Conservation (phyloP, 257 asterid genomes). For the Rubia yunnanensis region DNA sequence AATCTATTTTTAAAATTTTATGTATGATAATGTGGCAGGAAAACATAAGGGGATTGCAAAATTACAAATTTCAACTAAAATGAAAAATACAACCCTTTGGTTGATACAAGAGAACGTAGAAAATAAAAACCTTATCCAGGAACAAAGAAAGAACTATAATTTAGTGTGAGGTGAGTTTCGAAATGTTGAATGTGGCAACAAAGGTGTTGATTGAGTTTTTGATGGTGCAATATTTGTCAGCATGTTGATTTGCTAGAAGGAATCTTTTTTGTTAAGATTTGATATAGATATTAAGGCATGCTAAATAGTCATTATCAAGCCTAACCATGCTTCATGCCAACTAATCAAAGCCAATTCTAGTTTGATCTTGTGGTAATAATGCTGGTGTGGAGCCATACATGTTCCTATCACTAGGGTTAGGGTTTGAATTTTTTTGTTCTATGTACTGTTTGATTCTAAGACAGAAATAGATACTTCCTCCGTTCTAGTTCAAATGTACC, state of each 20-base stretch:
- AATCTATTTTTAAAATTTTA: no score
- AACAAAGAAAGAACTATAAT: no score
- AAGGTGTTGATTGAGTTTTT: neutral
- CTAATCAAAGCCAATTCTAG: neutral
- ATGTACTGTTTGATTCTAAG: no score
- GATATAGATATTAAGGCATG: slow-evolving; percentile 9
- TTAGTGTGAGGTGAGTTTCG: no score
- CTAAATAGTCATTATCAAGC: slow-evolving; percentile 10
- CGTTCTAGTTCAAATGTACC: no score
- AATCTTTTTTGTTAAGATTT: neutral
- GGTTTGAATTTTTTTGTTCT: neutral
- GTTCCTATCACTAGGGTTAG: neutral
- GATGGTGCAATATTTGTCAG: slow-evolving; percentile 2
- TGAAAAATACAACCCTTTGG: no score
- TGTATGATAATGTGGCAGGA: no score
- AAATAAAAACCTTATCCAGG: no score
- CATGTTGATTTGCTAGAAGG: neutral
- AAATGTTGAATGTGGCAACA: neutral
- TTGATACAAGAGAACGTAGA: no score
- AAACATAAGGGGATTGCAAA: no score
- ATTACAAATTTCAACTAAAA: no score
- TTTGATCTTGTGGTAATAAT: neutral
- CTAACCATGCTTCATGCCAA: neutral
- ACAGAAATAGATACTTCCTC: no score
- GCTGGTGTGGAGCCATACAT: neutral